Base-by-base conservation (phyloP, 2,329 filamentous ascomycete species). In the Ophiostoma pallidulum region DNA sequence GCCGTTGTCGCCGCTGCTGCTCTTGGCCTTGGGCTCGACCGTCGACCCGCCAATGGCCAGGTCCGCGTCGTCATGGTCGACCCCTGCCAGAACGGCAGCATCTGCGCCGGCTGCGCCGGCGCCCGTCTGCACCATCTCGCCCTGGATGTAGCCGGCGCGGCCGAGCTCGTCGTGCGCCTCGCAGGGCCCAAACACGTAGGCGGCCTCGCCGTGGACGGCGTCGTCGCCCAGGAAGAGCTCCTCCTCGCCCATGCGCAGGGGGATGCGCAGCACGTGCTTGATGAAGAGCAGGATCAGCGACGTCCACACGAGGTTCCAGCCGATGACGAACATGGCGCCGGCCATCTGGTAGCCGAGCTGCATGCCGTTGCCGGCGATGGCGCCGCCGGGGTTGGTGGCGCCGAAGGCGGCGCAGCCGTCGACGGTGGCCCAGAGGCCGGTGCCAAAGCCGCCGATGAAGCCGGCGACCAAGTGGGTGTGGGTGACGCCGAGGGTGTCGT, bases 251-350 rank as follows among this genome's bases (percentile, higher is more conserved):
- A 73, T 71, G 36, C 71, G 62, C 50, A 74, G 59, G 5, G 69
- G 67, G 16, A 74, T 64, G 16, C 71, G 64, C 38, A 66, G 58
- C 36, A 72, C 69, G 53, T 71, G 68, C 55, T 72, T 71, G 61
- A 74, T 74, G 57, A 74, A 74, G 2, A 66, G 53, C 60, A 72
- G 59, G 50, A 74, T 73, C 29, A 71, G 56, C 18, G 64, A 65
- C 4, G 71, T 74, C 70, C 70, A 73, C 45, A 74, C 66, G 14
- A 71, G 54, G 51, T 74, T 73, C 66, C 67, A 71, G 14, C 69
- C 71, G 47, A 74, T 69, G 49, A 73, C 60, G 58, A 73, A 73
- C 8, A 68, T 58, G 8, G 66, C 70, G 13, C 71, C 68, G 8
- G 70, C 71, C 51, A 74, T 66, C 53, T 73, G 70, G 29, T 70